Conservation (phyloP, 495 filamentous ascomycete species). For the Penicillium crystallinum region DNA sequence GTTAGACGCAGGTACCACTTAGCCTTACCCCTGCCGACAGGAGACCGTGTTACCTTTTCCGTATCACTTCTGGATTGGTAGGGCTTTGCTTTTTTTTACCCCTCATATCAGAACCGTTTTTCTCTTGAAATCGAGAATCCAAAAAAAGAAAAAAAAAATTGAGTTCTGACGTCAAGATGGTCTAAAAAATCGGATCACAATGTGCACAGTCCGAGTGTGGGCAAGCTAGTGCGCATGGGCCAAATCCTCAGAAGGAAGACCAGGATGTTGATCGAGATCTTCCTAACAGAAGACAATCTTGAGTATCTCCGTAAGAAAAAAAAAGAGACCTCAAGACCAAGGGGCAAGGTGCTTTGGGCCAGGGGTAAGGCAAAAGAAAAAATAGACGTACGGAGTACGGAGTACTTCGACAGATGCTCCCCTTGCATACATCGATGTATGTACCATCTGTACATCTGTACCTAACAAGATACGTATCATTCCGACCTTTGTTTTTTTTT, state of each 20-base stretch:
- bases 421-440: constrained; percentile 21
- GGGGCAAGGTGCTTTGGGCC: constrained; percentile 15
- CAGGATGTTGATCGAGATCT: background rate
- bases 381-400: too few relatives aligned
- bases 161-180: background rate
- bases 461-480: constrained; percentile 1
- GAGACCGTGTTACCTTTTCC: background rate
- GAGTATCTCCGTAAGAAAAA: too few relatives aligned
- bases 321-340: background rate
- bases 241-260: background rate
- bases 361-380: too few relatives aligned
- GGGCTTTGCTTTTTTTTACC: background rate
- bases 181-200: background rate
- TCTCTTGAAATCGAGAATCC: too few relatives aligned
- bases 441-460: background rate
- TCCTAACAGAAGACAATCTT: too few relatives aligned
- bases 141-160: background rate
- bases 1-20: constrained; percentile 17
- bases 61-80: background rate
- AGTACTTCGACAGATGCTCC: background rate
- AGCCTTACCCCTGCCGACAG: constrained; percentile 1
- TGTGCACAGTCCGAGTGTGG: background rate
- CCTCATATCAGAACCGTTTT: background rate
- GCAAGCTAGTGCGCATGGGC: background rate
- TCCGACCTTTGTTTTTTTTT: background rate